phyloP scores from a whole-genome alignment of 2,329 filamentous ascomycete genomes.

The Diplodia scrobiculata region DNA sequence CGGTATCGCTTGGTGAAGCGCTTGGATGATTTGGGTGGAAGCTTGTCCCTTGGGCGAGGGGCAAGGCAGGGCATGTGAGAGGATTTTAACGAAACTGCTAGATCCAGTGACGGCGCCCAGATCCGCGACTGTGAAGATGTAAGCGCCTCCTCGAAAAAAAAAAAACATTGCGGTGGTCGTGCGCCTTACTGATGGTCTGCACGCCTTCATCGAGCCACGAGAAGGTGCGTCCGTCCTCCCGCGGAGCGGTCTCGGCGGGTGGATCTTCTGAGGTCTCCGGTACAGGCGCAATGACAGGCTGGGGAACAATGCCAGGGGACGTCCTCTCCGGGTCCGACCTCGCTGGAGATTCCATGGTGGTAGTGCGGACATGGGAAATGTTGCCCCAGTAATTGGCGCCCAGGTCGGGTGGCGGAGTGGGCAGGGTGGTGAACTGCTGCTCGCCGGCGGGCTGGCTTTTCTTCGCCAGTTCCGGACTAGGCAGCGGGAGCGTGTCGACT shows the following conservation, averaged over 20 bases:
- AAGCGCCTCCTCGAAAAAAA: constrained; percentile 11
- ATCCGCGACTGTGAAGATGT: constrained; percentile 37
- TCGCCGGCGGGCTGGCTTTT: constrained; percentile 4
- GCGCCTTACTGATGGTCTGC: constrained; percentile 40
- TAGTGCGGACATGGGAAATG: constrained; percentile 42
- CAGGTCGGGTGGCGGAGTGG: constrained; percentile 51
- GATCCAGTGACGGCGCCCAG: constrained; percentile 40
- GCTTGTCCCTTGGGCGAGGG: constrained; percentile 55
- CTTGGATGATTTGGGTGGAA: constrained; percentile 58
- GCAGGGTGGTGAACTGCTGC: constrained; percentile 44
- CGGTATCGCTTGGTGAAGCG: constrained; percentile 57
- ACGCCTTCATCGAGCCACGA: constrained; percentile 40
- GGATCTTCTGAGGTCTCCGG: constrained; percentile 30
- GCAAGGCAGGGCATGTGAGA: constrained; percentile 63
- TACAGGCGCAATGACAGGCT: constrained; percentile 21
- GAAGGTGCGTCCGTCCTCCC: constrained; percentile 32
- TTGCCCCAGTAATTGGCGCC: constrained; percentile 47
- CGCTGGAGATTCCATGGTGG: constrained; percentile 46
- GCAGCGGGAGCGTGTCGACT: constrained; percentile 17
- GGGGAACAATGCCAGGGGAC: constrained; percentile 24
- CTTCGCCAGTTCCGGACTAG: constrained; percentile 2
- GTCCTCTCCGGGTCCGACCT: constrained; percentile 42
- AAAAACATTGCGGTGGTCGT: not conserved
- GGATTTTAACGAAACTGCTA: constrained; percentile 54
- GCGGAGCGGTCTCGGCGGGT: constrained; percentile 22